Percentiles rank a stretch among this genome's conserved stretches.
These are phyloP conservation scores for Russula sp. DNA, from an alignment of 768 basidiomycete species.

Conservation along the genomic window DNA sequence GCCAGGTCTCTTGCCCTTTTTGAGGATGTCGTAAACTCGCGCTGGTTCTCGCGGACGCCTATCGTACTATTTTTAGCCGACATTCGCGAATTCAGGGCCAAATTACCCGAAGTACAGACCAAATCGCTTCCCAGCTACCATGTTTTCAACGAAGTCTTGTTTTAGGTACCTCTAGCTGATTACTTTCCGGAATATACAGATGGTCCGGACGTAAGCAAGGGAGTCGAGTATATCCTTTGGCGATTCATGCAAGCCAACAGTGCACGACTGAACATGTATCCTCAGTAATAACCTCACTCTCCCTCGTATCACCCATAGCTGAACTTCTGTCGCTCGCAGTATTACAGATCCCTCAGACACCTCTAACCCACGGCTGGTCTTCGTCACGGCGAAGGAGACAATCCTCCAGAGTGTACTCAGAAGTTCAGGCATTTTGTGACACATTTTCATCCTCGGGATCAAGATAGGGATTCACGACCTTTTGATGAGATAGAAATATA, in stretches of 20 bases:
- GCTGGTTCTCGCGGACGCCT: conserved; percentile 36
- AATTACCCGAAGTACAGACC: conserved; percentile 34
- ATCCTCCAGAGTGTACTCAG: background rate
- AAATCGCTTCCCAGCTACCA: background rate
- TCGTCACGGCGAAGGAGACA: background rate
- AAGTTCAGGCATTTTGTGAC: background rate
- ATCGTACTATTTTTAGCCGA: conserved; percentile 40
- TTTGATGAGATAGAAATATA: no score
- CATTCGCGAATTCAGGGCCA: conserved; percentile 44
- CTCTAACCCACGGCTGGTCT: background rate
- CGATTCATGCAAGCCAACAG: conserved; percentile 40
- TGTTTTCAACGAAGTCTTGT: background rate
- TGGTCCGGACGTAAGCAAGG: conserved; percentile 38
- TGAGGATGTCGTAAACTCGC: conserved; percentile 44
- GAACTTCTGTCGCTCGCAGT: background rate
- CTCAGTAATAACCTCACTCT: background rate
- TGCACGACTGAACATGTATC: background rate
- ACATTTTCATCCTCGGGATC: no score
- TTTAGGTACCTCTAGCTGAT: conserved; percentile 25
- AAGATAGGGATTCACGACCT: no score
- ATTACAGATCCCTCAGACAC: background rate
- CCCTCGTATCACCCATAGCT: no score
- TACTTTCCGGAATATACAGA: conserved; percentile 40
- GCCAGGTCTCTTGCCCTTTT: conserved; percentile 41
- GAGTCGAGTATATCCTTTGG: conserved; percentile 42